Evolutionary conservation across 2,329 filamentous ascomycete genomes (phyloP).

Genomic region (Trichoderma sp.): DNA sequence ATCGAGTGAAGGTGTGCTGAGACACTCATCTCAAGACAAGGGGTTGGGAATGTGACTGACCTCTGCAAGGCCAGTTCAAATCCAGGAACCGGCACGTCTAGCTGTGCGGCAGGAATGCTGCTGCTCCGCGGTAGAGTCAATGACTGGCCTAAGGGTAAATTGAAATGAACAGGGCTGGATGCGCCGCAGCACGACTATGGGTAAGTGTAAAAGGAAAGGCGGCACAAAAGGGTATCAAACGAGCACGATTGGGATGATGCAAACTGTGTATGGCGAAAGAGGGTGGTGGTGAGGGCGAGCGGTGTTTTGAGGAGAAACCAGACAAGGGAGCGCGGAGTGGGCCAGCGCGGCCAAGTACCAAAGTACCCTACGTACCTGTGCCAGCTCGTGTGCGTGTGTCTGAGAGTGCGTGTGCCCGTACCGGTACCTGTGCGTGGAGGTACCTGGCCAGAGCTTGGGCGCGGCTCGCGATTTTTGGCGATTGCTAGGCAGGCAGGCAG

Average conservation of each 20-base stretch:
- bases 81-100: constrained; percentile 39
- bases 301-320: constrained; percentile 42
- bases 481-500: constrained; percentile 39
- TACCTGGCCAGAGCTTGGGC: constrained; percentile 32
- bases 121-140: constrained; percentile 36
- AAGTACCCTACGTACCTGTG: constrained; percentile 34
- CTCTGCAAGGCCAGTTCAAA: constrained; percentile 41
- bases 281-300: constrained; percentile 40
- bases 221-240: constrained; percentile 35
- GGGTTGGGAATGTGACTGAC: constrained; percentile 40
- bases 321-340: constrained; percentile 38
- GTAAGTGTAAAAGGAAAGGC: constrained; percentile 29
- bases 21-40: constrained; percentile 38
- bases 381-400: too few relatives aligned
- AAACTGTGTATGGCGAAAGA: constrained; percentile 43
- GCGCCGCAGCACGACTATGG: constrained; percentile 28
- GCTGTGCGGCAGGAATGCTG: constrained; percentile 43
- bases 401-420: too few relatives aligned
- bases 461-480: constrained; percentile 37
- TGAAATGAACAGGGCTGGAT: constrained; percentile 35
- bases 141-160: constrained; percentile 37
- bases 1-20: constrained; percentile 30
- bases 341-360: constrained; percentile 39
- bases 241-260: constrained; percentile 34
- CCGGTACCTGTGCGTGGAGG: too few relatives aligned